phyloP scores from a whole-genome alignment of 257 asterid species.

The Craterostigma plantagineum region DNA sequence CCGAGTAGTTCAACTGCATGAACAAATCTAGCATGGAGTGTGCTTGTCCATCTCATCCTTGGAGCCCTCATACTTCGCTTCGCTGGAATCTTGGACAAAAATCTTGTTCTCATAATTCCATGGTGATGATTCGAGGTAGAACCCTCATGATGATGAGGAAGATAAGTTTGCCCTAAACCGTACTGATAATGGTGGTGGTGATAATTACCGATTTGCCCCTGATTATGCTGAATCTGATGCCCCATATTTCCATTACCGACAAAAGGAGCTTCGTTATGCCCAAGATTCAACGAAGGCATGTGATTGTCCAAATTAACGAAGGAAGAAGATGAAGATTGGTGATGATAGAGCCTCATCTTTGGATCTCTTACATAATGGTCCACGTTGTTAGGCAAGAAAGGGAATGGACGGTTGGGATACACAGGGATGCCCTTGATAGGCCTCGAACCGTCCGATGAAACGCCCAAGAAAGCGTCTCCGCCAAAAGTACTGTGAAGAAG shows the following conservation, averaged over 20 bases:
- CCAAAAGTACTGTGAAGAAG: neutral
- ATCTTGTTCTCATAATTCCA: slow-evolving; percentile 60
- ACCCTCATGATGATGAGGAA: slow-evolving; percentile 20
- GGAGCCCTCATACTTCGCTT: slow-evolving; percentile 88
- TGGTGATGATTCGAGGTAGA: slow-evolving; percentile 22
- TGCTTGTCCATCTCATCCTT: slow-evolving; percentile 86
- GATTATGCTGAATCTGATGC: slow-evolving; percentile 7
- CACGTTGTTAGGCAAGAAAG: slow-evolving; percentile 1
- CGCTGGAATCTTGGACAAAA: slow-evolving; percentile 39
- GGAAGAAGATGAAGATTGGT: slow-evolving; percentile 12
- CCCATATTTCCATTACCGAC: neutral
- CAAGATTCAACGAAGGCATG: slow-evolving; percentile 23
- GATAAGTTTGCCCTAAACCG: slow-evolving; percentile 1
- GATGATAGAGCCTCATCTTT: slow-evolving; percentile 18
- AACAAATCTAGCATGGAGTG: slow-evolving; percentile 80
- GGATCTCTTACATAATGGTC: slow-evolving; percentile 5
- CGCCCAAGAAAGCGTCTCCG: neutral
- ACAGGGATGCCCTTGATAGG: slow-evolving; percentile 9
- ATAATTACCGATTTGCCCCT: too few species aligned
- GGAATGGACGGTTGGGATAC: slow-evolving; percentile 9
- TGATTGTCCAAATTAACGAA: too few species aligned
- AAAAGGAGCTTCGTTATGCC: slow-evolving; percentile 12
- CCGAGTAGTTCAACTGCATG: slow-evolving; percentile 97
- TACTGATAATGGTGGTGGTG: slow-evolving; percentile 6
- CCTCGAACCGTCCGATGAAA: neutral